phyloP scores from a whole-genome alignment of 2,329 filamentous ascomycete genomes.

The Verticillium tricorpus region DNA sequence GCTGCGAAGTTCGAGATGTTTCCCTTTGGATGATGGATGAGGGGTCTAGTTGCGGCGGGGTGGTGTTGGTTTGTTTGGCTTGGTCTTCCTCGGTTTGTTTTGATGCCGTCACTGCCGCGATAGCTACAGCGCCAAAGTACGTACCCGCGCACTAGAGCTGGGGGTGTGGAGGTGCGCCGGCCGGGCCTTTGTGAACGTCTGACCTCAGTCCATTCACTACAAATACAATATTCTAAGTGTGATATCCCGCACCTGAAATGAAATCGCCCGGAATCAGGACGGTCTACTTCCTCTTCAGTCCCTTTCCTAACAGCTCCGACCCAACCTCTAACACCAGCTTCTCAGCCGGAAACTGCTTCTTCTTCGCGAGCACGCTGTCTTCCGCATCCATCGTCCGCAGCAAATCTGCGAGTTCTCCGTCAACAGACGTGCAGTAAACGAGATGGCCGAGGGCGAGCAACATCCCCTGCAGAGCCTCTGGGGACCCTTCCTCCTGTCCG shows the following conservation, averaged over 20 bases:
- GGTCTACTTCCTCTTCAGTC: slow-evolving; percentile 30
- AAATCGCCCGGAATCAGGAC: not conserved
- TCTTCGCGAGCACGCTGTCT: slow-evolving; percentile 57
- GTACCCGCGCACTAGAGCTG: not conserved
- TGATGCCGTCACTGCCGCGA: not conserved
- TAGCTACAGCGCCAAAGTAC: not conserved
- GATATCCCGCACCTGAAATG: not conserved
- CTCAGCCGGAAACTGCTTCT: slow-evolving; percentile 51
- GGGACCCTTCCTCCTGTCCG: slow-evolving; percentile 51
- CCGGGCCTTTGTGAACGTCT: not conserved
- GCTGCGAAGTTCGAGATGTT: not conserved
- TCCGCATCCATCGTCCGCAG: slow-evolving; percentile 71
- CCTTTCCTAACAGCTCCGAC: slow-evolving; percentile 44
- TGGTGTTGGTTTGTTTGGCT: not conserved
- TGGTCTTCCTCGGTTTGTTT: not conserved
- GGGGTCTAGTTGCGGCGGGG: not conserved
- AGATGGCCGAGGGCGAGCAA: slow-evolving; percentile 72
- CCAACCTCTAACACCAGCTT: slow-evolving; percentile 53
- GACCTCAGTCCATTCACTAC: not conserved
- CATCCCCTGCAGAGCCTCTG: slow-evolving; percentile 72
- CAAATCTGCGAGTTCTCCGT: slow-evolving; percentile 77
- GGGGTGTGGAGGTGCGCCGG: not conserved
- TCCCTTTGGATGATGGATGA: not conserved
- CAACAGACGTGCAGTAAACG: slow-evolving; percentile 62
- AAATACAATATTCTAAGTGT: not conserved